Evolutionary conservation across 306 rosid genomes (phyloP).

Genomic region (Casuarina cunninghamiana): DNA sequence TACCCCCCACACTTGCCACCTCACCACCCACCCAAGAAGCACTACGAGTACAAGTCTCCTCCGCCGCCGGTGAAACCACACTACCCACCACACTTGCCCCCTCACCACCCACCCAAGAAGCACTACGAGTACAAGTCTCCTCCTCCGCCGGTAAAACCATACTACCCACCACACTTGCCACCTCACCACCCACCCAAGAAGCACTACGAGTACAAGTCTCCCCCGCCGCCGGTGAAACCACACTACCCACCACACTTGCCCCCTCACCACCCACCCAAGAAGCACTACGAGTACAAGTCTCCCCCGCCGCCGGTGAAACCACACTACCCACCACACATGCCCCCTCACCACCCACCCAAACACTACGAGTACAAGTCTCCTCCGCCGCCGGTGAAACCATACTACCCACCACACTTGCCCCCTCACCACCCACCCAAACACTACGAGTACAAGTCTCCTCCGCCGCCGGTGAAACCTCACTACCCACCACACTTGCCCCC

Average conservation of each 20-base stretch:
- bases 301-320: conserved; percentile 15
- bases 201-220: background rate
- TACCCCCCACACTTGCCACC: conserved; percentile 11
- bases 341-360: conserved; percentile 15
- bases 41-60: conserved; percentile 4
- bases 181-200: background rate
- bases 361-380: background rate
- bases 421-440: background rate
- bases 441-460: conserved; percentile 27
- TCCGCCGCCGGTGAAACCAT: conserved; percentile 9
- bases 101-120: background rate
- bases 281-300: conserved; percentile 2
- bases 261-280: background rate
- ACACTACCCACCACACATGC: conserved; percentile 7
- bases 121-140: conserved; percentile 17
- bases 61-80: background rate
- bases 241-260: background rate
- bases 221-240: background rate
- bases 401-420: background rate
- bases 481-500: conserved; percentile 25
- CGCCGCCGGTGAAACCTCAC: background rate
- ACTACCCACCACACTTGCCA: background rate
- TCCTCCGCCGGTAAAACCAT: background rate
- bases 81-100: background rate
- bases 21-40: conserved; percentile 7